Conservation (phyloP, 2,329 filamentous ascomycete species). For the Xylaria polymorpha region DNA sequence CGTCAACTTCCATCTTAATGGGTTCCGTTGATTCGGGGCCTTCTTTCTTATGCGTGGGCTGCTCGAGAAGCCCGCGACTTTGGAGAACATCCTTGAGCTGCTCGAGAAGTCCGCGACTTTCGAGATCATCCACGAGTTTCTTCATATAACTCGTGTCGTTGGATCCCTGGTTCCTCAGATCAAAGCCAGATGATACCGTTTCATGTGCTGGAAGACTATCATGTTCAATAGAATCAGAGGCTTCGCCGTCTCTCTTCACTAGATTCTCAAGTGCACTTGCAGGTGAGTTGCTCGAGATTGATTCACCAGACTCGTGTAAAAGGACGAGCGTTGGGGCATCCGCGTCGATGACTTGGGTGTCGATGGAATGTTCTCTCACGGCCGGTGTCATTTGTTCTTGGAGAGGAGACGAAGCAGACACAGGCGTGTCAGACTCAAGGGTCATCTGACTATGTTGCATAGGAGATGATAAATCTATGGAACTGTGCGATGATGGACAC, state of each 20-base stretch:
- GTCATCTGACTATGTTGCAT: constrained; percentile 10
- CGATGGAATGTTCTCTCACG: not conserved
- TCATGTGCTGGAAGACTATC: constrained; percentile 5
- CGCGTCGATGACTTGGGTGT: not conserved
- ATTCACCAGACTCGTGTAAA: constrained; percentile 15
- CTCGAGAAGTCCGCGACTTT: constrained; percentile 43
- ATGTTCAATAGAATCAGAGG: constrained; percentile 19
- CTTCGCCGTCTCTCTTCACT: constrained; percentile 22
- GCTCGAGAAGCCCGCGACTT: constrained; percentile 42
- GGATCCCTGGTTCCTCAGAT: constrained; percentile 32
- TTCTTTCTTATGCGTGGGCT: constrained; percentile 44
- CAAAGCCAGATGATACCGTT: constrained; percentile 7
- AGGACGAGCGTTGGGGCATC: not conserved
- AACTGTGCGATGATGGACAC: constrained; percentile 1
- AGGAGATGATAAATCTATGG: constrained; percentile 17
- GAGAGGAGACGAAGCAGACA: not conserved
- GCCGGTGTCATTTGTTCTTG: constrained; percentile 6
- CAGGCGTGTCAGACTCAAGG: constrained; percentile 2
- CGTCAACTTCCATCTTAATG: constrained; percentile 33
- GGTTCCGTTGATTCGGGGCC: constrained; percentile 28
- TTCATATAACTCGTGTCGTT: constrained; percentile 29
- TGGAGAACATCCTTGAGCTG: constrained; percentile 44
- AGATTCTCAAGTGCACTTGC: not conserved
- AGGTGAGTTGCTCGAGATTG: constrained; percentile 7
- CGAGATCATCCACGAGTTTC: constrained; percentile 44